phyloP scores from a whole-genome alignment of 108 stramenopile species.

The Conticribra guillardii region DNA sequence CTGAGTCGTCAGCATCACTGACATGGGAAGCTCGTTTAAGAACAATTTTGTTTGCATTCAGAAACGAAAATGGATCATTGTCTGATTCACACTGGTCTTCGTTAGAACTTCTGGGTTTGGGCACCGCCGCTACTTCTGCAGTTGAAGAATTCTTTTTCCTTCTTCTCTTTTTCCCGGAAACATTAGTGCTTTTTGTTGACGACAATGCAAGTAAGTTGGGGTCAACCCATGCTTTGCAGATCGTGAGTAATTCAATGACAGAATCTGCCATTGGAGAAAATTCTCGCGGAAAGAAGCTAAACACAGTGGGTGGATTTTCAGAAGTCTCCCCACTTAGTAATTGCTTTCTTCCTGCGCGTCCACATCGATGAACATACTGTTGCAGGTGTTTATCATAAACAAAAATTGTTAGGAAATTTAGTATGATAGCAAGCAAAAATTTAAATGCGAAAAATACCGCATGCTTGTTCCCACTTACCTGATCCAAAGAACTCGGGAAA shows the following conservation, averaged over 20 bases:
- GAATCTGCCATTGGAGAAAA: conserved; percentile 69
- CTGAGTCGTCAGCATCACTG: conserved; percentile 55
- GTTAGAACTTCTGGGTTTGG: not conserved
- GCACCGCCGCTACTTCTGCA: not conserved
- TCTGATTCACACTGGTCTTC: conserved; percentile 17
- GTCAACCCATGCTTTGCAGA: conserved; percentile 73
- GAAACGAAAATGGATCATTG: conserved; percentile 46
- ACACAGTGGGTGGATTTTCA: conserved; percentile 47
- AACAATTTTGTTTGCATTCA: conserved; percentile 51
- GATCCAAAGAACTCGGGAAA: conserved; percentile 88
- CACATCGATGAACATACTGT: conserved; percentile 81
- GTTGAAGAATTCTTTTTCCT: conserved; percentile 17
- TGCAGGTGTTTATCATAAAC: too few species aligned
- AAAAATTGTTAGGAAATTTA: too few species aligned
- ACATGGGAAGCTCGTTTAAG: conserved; percentile 69
- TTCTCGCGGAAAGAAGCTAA: conserved; percentile 81
- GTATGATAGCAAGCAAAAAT: too few species aligned
- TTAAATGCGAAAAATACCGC: too few species aligned
- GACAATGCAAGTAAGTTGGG: conserved; percentile 71
- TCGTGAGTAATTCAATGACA: conserved; percentile 55
- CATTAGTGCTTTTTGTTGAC: conserved; percentile 5
- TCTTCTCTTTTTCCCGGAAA: conserved; percentile 14
- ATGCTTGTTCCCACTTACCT: conserved; percentile 46
- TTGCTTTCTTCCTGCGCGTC: conserved; percentile 59
- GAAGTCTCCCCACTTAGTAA: conserved; percentile 9